phyloP scores from a whole-genome alignment of 306 rosid genomes.

The Cicer arietinum region DNA sequence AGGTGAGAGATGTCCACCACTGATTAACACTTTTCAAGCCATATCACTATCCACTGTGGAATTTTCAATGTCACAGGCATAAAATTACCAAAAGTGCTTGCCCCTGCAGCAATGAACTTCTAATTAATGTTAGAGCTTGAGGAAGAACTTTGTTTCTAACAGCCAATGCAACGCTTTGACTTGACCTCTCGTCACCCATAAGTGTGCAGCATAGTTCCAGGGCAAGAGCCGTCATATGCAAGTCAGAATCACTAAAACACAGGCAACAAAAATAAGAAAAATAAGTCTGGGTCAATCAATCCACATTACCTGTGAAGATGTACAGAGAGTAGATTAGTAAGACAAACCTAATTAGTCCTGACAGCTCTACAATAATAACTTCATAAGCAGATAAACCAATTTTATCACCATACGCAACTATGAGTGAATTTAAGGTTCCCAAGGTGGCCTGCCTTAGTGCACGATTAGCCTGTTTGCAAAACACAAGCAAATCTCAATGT shows the following conservation, averaged over 20 bases:
- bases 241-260: constrained; percentile 90
- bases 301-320: constrained; percentile 8
- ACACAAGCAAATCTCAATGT: constrained; percentile 33
- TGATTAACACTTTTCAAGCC: neutral
- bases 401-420: constrained; percentile 94
- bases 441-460: constrained; percentile 93
- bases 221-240: constrained; percentile 99
- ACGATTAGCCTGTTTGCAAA: constrained; percentile 88
- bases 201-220: constrained; percentile 95
- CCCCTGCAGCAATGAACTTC: constrained; percentile 97
- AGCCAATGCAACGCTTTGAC: constrained; percentile 85
- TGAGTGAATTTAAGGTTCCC: constrained; percentile 93
- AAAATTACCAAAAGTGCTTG: constrained; percentile 85
- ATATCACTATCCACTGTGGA: neutral
- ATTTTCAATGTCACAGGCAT: constrained; percentile 21
- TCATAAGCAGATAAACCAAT: constrained; percentile 93
- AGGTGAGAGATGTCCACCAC: neutral
- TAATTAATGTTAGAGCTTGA: constrained; percentile 86
- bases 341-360: constrained; percentile 84
- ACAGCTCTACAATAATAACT: constrained; percentile 92
- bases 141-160: constrained; percentile 98
- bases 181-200: constrained; percentile 95
- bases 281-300: constrained; percentile 36
- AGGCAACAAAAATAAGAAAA: constrained; percentile 28
- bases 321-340: constrained; percentile 30